Conservation (phyloP, 1,284 basidiomycete species). For the Cutaneotrichosporon cutaneum region DNA sequence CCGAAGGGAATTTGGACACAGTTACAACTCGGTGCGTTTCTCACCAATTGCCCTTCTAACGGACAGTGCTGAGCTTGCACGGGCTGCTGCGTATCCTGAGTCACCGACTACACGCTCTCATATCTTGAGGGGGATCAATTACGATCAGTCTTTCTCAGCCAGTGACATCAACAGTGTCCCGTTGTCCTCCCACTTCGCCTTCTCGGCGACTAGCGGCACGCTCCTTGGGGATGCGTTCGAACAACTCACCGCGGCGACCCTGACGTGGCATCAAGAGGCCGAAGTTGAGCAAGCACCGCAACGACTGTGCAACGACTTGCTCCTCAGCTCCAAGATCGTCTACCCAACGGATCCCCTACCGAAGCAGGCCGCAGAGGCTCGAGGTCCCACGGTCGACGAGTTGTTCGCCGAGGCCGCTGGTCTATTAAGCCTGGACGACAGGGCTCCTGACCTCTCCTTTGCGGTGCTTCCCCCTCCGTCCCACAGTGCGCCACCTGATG, state of each 20-base stretch:
- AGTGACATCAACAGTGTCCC: neutral
- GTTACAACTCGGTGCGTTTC: slow-evolving; percentile 37
- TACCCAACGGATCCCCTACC: neutral
- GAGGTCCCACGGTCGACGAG: slow-evolving; percentile 25
- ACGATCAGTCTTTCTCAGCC: neutral
- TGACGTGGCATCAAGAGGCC: neutral
- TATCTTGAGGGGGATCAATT: neutral
- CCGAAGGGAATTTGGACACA: slow-evolving; percentile 34
- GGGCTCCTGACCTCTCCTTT: neutral
- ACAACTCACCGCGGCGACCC: neutral
- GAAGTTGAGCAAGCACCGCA: neutral
- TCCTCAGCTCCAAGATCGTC: neutral
- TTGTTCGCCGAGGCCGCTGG: slow-evolving; percentile 34
- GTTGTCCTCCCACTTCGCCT: neutral
- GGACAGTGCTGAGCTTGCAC: slow-evolving; percentile 34
- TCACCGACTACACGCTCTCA: neutral
- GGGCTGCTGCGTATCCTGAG: neutral
- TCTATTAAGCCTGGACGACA: slow-evolving; percentile 30
- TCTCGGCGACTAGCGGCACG: neutral
- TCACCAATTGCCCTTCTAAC: neutral
- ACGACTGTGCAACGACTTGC: neutral
- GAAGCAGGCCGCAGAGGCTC: neutral
- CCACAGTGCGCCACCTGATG: neutral
- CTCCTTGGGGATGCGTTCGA: neutral
- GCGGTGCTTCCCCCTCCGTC: neutral